Evolutionary conservation across 2,329 filamentous ascomycete species (phyloP).

Genomic region (Neofusicoccum sp.): DNA sequence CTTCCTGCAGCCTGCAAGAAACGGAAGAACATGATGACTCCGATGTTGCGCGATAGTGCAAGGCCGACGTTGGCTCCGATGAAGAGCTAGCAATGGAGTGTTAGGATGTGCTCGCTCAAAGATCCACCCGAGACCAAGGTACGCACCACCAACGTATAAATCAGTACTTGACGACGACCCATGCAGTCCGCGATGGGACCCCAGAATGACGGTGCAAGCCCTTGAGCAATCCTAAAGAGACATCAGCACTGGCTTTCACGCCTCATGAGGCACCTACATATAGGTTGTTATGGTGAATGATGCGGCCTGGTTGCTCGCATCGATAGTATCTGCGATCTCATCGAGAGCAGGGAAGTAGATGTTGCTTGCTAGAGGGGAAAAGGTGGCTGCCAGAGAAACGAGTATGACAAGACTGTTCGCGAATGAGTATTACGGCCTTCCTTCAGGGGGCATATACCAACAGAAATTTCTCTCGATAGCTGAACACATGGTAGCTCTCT

Average conservation of each 20-base stretch:
- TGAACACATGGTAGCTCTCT: not conserved
- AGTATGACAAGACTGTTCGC: not conserved
- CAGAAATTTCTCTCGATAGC: not conserved
- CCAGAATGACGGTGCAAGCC: slow-evolving; percentile 43
- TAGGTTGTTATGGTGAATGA: slow-evolving; percentile 10
- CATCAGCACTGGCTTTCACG: not conserved
- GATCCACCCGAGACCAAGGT: not conserved
- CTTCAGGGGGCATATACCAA: not conserved
- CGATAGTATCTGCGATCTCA: slow-evolving; percentile 2
- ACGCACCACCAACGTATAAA: slow-evolving; percentile 4
- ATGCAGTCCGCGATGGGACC: slow-evolving; percentile 11
- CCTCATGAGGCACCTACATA: not conserved
- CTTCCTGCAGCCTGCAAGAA: slow-evolving; percentile 42
- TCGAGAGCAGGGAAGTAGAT: slow-evolving; percentile 13
- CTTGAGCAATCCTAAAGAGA: slow-evolving; percentile 41
- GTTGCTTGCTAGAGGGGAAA: slow-evolving; percentile 5
- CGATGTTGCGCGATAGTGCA: slow-evolving; percentile 2
- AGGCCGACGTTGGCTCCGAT: slow-evolving; percentile 11
- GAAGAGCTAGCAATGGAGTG: not conserved
- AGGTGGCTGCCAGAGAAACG: slow-evolving; percentile 11
- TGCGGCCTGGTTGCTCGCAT: not conserved
- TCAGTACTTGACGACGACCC: slow-evolving; percentile 3
- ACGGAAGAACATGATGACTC: slow-evolving; percentile 11
- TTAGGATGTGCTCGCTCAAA: not conserved
- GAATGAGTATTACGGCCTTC: no score